Base-by-base conservation (phyloP, 371 early-diverging fungal species). In the Lichtheimia hyalospora region DNA sequence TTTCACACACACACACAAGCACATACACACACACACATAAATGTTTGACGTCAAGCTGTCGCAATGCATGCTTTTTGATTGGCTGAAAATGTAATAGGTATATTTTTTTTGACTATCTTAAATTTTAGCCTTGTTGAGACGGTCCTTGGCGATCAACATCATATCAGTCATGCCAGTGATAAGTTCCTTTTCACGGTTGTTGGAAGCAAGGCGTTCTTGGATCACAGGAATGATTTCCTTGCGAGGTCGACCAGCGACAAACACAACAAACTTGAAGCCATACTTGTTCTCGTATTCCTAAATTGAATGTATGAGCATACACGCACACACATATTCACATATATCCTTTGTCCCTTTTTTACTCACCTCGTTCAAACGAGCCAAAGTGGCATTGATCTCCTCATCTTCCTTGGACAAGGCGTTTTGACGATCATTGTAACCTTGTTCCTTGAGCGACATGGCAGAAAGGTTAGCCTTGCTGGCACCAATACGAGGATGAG, bases 401-500 rank as follows among this genome's bases (percentile, higher is more conserved):
- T 68, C 63, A 44, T 81, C 81, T 59, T 78, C 66, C 14, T 46
- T 42, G n/a, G 75, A 74, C 3, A 69, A 48, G 10, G 46, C 41
- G n/a, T 48, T 55, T 16, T 61, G 28, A 16, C 57, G 59, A 5
- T 66, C 56, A 10, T 25, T 55, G 59, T 89, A 86, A 13, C 92
- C 91, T 70, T 93, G 95, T 67, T 95, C 94, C 57, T 77, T 81
- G 34, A 84, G 64, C 5, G 93, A 92, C 58, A 84, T 66, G 12
- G 86, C 89, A 1, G 92, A 91, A 34, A 93, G 82, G 21, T 81
- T 84, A 21, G 71, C 70, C 57, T 81, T 84, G 64, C 75, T 73
- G 44, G 86, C 92, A 53, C 96, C 96, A 60, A 96, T 90, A n/a
- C 94, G 86, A 34, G 96, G 95, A 70, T 96, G 96, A 3, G 92